phyloP scores from a whole-genome alignment of 2,329 filamentous ascomycete species.

The Apiospora malaysiana region DNA sequence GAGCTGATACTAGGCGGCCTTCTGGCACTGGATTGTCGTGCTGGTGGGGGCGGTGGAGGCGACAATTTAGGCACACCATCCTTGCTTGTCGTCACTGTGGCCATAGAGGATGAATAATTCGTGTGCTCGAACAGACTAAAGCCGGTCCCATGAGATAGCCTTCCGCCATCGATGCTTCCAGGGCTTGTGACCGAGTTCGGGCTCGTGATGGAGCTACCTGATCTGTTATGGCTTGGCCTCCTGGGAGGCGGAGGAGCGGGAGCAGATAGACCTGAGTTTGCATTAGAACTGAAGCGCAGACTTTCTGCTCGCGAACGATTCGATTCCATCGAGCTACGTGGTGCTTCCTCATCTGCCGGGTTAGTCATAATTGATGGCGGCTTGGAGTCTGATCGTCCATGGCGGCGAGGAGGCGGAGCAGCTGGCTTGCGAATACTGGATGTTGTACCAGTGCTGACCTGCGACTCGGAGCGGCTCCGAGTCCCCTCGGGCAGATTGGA shows the following conservation, averaged over 20 bases:
- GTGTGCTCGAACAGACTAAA: slow-evolving; percentile 23
- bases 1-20: slow-evolving; percentile 52
- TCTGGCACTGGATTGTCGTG: slow-evolving; percentile 50
- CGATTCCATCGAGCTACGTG: slow-evolving; percentile 58
- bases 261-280: slow-evolving; percentile 36
- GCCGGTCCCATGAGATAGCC: slow-evolving; percentile 27
- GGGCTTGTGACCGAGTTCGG: slow-evolving; percentile 37
- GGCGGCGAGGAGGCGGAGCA: slow-evolving; percentile 58
- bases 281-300: slow-evolving; percentile 46
- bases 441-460: slow-evolving; percentile 37
- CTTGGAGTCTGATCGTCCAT: slow-evolving; percentile 54
- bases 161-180: slow-evolving; percentile 29
- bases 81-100: slow-evolving; percentile 30
- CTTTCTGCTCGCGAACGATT: slow-evolving; percentile 53
- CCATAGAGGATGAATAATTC: slow-evolving; percentile 13
- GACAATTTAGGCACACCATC: slow-evolving; percentile 38
- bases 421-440: slow-evolving; percentile 51
- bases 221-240: slow-evolving; percentile 47
- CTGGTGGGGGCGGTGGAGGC: slow-evolving; percentile 53
- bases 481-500: slow-evolving; percentile 48
- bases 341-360: slow-evolving; percentile 45
- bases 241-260: slow-evolving; percentile 62
- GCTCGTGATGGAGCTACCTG: slow-evolving; percentile 35
- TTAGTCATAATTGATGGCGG: slow-evolving; percentile 29
- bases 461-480: slow-evolving; percentile 39